Conservation (phyloP, 176 grass and related monocot species). For the Otatea glauca region DNA sequence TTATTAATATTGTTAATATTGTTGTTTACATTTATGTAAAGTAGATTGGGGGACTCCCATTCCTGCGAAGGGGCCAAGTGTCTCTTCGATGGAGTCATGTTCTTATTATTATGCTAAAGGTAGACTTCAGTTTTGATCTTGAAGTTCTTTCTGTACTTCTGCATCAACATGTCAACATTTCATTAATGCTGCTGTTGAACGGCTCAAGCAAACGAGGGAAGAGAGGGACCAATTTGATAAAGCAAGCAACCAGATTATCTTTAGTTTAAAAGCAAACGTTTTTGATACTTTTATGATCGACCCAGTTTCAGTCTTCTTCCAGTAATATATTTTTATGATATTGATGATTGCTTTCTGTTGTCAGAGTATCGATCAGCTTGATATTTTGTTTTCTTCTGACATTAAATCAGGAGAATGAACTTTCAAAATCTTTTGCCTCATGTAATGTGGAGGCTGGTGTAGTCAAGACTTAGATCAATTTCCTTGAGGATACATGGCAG, state of each 20-base stretch:
- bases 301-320: constrained; percentile 23
- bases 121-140: constrained; percentile 8
- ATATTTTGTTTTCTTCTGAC: constrained; percentile 30
- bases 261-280: constrained; percentile 87
- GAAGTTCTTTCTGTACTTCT: constrained; percentile 11
- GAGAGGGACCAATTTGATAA: constrained; percentile 99
- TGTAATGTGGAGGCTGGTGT: constrained; percentile 85
- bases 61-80: neutral
- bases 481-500: constrained; percentile 96
- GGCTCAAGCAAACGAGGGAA: constrained; percentile 89
- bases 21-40: constrained; percentile 11
- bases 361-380: constrained; percentile 19
- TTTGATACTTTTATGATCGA: constrained; percentile 42
- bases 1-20: neutral
- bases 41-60: neutral
- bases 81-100: neutral
- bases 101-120: neutral
- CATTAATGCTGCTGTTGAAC: constrained; percentile 65
- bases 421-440: constrained; percentile 86
- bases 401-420: constrained; percentile 78
- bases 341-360: constrained; percentile 29
- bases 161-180: constrained; percentile 71
- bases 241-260: constrained; percentile 85
- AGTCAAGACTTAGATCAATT: constrained; percentile 95
- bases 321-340: constrained; percentile 29